Percentiles rank a stretch among this genome's conserved stretches.
These are phyloP conservation scores for Auricularia heimuer DNA, from an alignment of 768 basidiomycete genomes.

Conservation along the genomic window DNA sequence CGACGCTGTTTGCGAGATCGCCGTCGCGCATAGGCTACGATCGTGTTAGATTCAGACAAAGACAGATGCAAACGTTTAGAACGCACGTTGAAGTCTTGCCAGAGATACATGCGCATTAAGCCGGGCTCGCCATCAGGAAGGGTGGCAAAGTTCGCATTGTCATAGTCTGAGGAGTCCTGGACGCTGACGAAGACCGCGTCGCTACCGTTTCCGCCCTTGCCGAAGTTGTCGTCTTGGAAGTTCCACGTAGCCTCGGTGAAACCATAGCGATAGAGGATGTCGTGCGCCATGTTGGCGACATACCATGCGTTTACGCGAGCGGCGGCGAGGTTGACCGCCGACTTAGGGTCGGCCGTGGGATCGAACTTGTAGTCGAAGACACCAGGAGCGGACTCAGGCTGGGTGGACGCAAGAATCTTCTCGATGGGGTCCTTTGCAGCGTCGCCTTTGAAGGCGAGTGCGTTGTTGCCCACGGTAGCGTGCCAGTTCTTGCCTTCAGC, in stretches of 20 bases:
- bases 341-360: conserved; percentile 22
- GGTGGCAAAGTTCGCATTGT: conserved; percentile 21
- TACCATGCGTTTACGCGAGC: conserved; percentile 3
- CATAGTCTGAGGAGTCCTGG: conserved; percentile 19
- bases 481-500: conserved; percentile 17
- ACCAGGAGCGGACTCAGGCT: neutral
- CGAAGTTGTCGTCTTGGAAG: conserved; percentile 31
- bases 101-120: conserved; percentile 15
- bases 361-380: conserved; percentile 17
- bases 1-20: conserved; percentile 27
- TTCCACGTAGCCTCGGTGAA: conserved; percentile 15
- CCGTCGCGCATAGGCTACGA: conserved; percentile 20
- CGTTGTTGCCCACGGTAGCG: conserved; percentile 28
- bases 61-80: conserved; percentile 24
- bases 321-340: conserved; percentile 9
- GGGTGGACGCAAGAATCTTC: conserved; percentile 2
- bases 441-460: conserved; percentile 15
- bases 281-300: conserved; percentile 6
- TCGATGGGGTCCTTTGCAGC: conserved; percentile 3
- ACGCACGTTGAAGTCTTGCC: conserved; percentile 24
- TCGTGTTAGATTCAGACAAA: neutral
- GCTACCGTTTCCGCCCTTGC: conserved; percentile 25
- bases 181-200: conserved; percentile 28
- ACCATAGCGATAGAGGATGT: conserved; percentile 8
- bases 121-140: conserved; percentile 21